phyloP scores from a whole-genome alignment of 805 yeast genomes.

The Sugiyamaella chiloensis region DNA sequence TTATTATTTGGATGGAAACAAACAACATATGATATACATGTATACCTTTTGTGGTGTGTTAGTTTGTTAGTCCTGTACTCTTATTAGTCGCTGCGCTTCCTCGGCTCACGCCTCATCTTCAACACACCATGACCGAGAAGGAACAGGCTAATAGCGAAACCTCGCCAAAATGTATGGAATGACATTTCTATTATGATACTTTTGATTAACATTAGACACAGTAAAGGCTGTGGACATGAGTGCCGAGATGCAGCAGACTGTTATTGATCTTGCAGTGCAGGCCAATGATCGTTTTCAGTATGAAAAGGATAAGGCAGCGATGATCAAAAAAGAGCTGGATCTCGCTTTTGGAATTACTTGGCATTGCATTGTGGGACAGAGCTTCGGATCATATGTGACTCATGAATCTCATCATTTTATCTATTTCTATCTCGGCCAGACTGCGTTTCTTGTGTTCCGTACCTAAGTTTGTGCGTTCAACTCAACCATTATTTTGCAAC shows the following conservation, averaged over 20 bases:
- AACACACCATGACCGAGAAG: neutral
- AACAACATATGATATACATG: too few relatives aligned
- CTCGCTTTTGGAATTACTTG: slow-evolving; percentile 54
- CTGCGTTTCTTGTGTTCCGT: slow-evolving; percentile 54
- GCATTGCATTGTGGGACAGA: slow-evolving; percentile 62
- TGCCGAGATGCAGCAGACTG: slow-evolving; percentile 30
- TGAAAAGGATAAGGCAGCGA: slow-evolving; percentile 57
- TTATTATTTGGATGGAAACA: too few relatives aligned
- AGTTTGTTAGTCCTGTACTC: too few relatives aligned
- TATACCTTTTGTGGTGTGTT: too few relatives aligned
- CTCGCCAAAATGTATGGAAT: neutral
- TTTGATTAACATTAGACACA: neutral
- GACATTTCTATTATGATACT: neutral
- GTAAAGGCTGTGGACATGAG: slow-evolving; percentile 11
- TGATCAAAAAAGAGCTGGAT: slow-evolving; percentile 56
- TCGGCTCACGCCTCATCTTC: neutral
- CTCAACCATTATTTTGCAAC: too few relatives aligned
- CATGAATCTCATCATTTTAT: slow-evolving; percentile 53
- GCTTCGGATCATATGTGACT: slow-evolving; percentile 61
- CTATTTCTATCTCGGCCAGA: slow-evolving; percentile 51
- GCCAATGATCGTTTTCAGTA: slow-evolving; percentile 44
- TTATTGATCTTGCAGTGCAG: slow-evolving; percentile 37
- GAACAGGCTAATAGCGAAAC: neutral
- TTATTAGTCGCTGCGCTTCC: neutral
- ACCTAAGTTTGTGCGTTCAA: too few relatives aligned